Evolutionary conservation across 2,329 filamentous ascomycete genomes (phyloP), one percentile per base, ranked within the genome.

Genomic region (Neobulgaria alba): DNA sequence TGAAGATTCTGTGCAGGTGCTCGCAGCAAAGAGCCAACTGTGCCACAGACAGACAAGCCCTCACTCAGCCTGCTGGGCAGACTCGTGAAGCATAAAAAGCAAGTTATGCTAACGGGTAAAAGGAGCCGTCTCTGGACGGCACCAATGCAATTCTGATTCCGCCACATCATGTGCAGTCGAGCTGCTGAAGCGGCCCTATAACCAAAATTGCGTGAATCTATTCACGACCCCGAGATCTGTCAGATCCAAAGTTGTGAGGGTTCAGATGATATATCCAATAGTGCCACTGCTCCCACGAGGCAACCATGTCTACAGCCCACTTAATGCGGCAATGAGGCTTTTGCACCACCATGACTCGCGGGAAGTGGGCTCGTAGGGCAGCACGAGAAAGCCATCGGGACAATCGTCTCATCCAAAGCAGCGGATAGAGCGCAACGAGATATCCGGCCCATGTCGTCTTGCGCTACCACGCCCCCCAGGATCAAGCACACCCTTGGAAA

Each of bases 311-410:
- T 7, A 7, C 7, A 26, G 23, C 23, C 23, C 23, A 26, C 23
- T 7, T 26, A 26, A 26, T 26, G 23, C 23, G 23, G 23, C 23
- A 26, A 26, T 12, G 23, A 26, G 23, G 23, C 23, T 26, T 26
- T 26, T 26, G 23, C 12, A 7, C 23, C 23, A 26, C 23, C 23
- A 26, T 26, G 23, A 26, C 23, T 26, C 23, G 7, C 17, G 33
- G 33, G 33, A 35, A 35, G 33, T 35, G 33, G 31, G 17, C 18
- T 20, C 7, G 23, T 19, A 35, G 8, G 33, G 33, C 33, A 35
- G 33, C 33, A 35, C 15, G 33, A 35, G 33, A 35, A 35, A n/a
- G n/a, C 5, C 17, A n/a, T 20, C 33, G 5, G 33, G 18, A 12
- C 33, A 26, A 26, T 26, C 23, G 33, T 20, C 33, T 35, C 32